phyloP scores from a whole-genome alignment of 1,139 yeast species.

The Zygotorulaspora mrakii region DNA sequence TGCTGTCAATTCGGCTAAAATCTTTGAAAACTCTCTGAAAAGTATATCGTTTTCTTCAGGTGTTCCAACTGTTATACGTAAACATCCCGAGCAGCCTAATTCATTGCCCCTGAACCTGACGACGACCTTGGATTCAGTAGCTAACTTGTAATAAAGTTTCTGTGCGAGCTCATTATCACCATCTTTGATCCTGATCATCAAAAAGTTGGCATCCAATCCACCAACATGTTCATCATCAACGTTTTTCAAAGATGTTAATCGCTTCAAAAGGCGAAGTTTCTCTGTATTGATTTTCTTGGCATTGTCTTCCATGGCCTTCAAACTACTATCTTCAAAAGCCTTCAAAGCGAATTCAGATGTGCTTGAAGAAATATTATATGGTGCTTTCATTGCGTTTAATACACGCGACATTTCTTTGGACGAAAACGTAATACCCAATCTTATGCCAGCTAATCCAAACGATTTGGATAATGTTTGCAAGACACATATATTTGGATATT shows the following conservation, averaged over 20 bases:
- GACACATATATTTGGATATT: conserved; percentile 79
- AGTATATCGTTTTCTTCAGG: conserved; percentile 61
- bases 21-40: conserved; percentile 47
- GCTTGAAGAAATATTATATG: conserved; percentile 84
- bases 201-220: conserved; percentile 83
- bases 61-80: conserved; percentile 86
- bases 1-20: conserved; percentile 35
- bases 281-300: conserved; percentile 52
- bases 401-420: conserved; percentile 56
- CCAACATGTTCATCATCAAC: conserved; percentile 71
- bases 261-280: conserved; percentile 50
- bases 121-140: conserved; percentile 70
- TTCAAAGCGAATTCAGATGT: conserved; percentile 73
- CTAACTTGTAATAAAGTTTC: conserved; percentile 61
- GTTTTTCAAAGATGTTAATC: conserved; percentile 52
- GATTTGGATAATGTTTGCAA: conserved; percentile 91
- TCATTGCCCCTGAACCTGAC: conserved; percentile 89
- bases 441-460: conserved; percentile 92
- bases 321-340: conserved; percentile 60
- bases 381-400: conserved; percentile 89
- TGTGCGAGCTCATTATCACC: conserved; percentile 71
- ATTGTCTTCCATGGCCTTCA: conserved; percentile 54
- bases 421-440: conserved; percentile 79
- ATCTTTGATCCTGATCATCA: conserved; percentile 61
- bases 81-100: conserved; percentile 79